phyloP scores from a whole-genome alignment of 2,329 filamentous ascomycete species.

The Fonsecaea erecta region DNA sequence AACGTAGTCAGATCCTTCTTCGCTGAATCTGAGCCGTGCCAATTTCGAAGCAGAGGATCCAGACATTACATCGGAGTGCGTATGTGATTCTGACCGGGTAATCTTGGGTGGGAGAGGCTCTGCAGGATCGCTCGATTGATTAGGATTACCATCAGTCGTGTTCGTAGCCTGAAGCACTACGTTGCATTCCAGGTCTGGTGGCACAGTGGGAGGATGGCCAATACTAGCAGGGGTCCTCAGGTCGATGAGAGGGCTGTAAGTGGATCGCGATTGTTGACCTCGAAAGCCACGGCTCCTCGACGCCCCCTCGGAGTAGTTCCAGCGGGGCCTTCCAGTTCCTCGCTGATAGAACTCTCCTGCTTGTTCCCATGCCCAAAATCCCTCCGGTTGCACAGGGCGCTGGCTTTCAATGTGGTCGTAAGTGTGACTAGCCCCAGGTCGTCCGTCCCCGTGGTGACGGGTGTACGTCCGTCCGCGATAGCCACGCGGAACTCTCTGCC shows the following conservation, averaged over 20 bases:
- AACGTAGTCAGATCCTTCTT: slow-evolving; percentile 24
- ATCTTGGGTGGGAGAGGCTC: background rate
- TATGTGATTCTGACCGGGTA: slow-evolving; percentile 4
- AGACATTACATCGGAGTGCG: slow-evolving; percentile 4
- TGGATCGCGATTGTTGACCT: background rate
- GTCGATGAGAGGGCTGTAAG: slow-evolving; percentile 18
- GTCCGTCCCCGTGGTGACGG: background rate
- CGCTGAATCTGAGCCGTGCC: slow-evolving; percentile 20
- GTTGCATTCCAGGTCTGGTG: slow-evolving; percentile 25
- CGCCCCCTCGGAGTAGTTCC: background rate
- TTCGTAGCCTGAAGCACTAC: slow-evolving; percentile 15
- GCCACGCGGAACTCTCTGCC: background rate
- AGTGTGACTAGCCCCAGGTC: background rate
- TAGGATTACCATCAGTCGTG: background rate
- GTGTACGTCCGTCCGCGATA: background rate
- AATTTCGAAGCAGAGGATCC: slow-evolving; percentile 11
- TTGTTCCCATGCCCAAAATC: background rate
- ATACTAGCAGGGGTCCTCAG: background rate
- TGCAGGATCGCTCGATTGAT: background rate
- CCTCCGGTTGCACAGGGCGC: background rate
- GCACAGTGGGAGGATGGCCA: slow-evolving; percentile 4
- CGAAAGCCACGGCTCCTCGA: slow-evolving; percentile 9
- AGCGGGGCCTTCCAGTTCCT: background rate
- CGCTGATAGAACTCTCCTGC: background rate
- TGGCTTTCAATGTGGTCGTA: background rate